Base-by-base conservation (phyloP, 768 basidiomycete genomes). In the Trametes sanguinea region DNA sequence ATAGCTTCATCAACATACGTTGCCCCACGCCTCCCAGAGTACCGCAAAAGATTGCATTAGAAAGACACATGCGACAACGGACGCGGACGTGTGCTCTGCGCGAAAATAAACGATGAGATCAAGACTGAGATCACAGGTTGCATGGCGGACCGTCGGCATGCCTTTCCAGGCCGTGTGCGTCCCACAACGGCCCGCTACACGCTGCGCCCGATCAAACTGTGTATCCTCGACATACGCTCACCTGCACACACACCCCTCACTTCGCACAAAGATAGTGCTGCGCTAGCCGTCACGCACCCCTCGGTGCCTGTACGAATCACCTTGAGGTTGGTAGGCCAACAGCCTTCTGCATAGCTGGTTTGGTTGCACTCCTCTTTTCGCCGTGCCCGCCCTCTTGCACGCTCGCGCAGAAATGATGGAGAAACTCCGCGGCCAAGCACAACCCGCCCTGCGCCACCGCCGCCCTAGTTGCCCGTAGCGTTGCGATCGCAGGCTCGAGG, bases 361-460 rank as follows among this genome's bases (percentile, higher is more conserved):
- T 30, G 6, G 22, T 30, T 27, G 27, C 10, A 14, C 7, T 16
- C 42, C 42, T 43, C 42, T 50, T 11, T 11, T 32, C 48, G 13
- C 48, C 48, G 35, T 37, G 6, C 35, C 35, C 35, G 35, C 35
- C 30, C 30, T 33, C 30, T 32, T 33, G 29, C 30, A 35, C 33
- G 8, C 16, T 6, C 29, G 11, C 60, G 60, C 54, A 44, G 54
- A 61, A 61, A 61, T 44, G 37, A 17, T 61, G 60, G 61, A 56
- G 50, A 62, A 62, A 56, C 61, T 39, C 47, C 61, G 54, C 54
- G 46, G 37, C 59, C 59, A 54, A 48, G 51, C 7, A 27, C 8
- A 22, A 37, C 22, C 17, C 42, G 61, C 42, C 42, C 32, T 56
- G 54, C 61, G 61, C 61, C 60, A 61, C 60, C 54, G 44, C 17